These are phyloP conservation scores for Cutaneotrichosporon cutaneum DNA, from an alignment of 1,284 basidiomycete species.

Conservation along the genomic window DNA sequence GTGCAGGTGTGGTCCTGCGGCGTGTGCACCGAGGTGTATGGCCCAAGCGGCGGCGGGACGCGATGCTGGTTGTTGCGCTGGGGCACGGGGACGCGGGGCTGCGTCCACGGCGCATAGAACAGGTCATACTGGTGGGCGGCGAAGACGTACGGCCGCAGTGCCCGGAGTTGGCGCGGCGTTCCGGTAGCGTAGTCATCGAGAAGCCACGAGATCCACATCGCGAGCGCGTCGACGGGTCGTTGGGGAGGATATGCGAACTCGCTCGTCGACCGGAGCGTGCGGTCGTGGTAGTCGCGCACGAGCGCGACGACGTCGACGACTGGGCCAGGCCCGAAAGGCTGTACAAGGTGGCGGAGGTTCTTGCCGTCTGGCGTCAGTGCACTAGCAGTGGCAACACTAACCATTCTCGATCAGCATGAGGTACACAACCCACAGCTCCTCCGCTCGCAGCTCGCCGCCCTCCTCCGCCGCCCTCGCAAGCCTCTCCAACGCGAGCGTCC, in stretches of 20 bases:
- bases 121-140: slow-evolving; percentile 57
- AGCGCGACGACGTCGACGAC: slow-evolving; percentile 29
- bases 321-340: slow-evolving; percentile 46
- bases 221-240: slow-evolving; percentile 49
- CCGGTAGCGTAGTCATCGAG: slow-evolving; percentile 44
- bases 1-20: slow-evolving; percentile 16
- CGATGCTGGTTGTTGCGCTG: slow-evolving; percentile 16
- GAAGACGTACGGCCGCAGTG: slow-evolving; percentile 53
- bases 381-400: slow-evolving; percentile 25
- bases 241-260: slow-evolving; percentile 49
- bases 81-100: slow-evolving; percentile 46
- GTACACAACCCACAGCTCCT: slow-evolving; percentile 61
- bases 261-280: slow-evolving; percentile 4
- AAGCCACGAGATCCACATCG: slow-evolving; percentile 55
- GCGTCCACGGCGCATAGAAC: slow-evolving; percentile 57
- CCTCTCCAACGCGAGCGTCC: slow-evolving; percentile 36
- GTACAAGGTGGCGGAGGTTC: slow-evolving; percentile 63
- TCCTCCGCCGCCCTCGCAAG: slow-evolving; percentile 4
- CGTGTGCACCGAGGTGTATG: slow-evolving; percentile 32
- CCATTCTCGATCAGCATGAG: slow-evolving; percentile 69
- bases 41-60: slow-evolving; percentile 33
- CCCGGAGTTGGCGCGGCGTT: slow-evolving; percentile 15
- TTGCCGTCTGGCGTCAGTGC: slow-evolving; percentile 59
- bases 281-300: slow-evolving; percentile 11
- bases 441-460: slow-evolving; percentile 19